Percentiles rank a stretch among this genome's conserved stretches.
phyloP scores from a whole-genome alignment of 345 rosid genomes.

The Gynandropsis gynandra region DNA sequence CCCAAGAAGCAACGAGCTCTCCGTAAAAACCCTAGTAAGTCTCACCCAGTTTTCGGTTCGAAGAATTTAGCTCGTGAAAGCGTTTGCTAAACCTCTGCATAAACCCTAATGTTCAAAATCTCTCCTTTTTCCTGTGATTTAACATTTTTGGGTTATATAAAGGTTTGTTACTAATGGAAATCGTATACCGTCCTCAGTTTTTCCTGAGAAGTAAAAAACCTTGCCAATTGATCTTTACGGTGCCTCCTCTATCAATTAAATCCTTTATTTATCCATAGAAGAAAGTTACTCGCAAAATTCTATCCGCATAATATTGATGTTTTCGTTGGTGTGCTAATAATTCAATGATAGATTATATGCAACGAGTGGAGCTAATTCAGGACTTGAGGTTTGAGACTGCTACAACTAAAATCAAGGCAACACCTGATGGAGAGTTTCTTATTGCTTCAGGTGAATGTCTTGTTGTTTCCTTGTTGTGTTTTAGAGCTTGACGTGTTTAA shows the following conservation, averaged over 20 bases:
- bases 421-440: conserved; percentile 80
- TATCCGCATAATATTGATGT: neutral
- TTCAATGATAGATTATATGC: conserved; percentile 25
- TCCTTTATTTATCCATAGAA: neutral
- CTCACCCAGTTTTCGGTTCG: neutral
- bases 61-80: neutral
- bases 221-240: too few relatives aligned
- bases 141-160: too few relatives aligned
- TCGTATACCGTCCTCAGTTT: too few relatives aligned
- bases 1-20: conserved; percentile 75
- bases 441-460: conserved; percentile 65
- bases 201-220: too few relatives aligned
- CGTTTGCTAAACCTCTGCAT: neutral
- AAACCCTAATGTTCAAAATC: conserved; percentile 12
- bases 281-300: neutral
- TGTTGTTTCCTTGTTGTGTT: conserved; percentile 4
- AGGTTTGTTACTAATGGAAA: too few relatives aligned
- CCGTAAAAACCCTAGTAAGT: conserved; percentile 60
- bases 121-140: neutral
- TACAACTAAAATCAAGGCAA: conserved; percentile 61
- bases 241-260: neutral
- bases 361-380: conserved; percentile 49
- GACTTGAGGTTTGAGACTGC: conserved; percentile 85
- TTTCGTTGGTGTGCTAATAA: conserved; percentile 1
- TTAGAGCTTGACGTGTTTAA: neutral